A percentile compares a stretch with the other conserved stretches of the same genome.
phyloP scores from a whole-genome alignment of 2,329 filamentous ascomycete genomes.

The Epichloe gansuensis region DNA sequence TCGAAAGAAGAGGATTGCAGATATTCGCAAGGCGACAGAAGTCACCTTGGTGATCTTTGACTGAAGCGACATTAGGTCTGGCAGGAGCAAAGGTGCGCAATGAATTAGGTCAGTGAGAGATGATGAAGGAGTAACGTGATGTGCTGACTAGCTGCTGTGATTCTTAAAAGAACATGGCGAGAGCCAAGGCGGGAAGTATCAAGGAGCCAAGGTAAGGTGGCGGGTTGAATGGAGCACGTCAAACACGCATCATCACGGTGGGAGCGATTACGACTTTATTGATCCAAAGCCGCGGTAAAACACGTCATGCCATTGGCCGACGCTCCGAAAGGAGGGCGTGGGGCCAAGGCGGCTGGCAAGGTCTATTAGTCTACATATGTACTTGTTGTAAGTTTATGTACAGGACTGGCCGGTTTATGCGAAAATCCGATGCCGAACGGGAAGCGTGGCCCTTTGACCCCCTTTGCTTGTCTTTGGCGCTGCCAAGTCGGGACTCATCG shows the following conservation, averaged over 20 bases:
- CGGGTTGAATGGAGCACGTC: neutral
- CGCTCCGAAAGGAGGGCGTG: neutral
- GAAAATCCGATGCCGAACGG: slow-evolving; percentile 13
- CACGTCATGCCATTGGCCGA: slow-evolving; percentile 5
- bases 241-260: neutral
- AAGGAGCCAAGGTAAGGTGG: neutral
- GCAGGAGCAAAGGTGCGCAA: neutral
- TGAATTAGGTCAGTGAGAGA: neutral
- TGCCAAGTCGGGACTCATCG: neutral
- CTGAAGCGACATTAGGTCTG: slow-evolving; percentile 13
- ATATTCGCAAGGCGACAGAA: slow-evolving; percentile 25
- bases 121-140: neutral
- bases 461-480: neutral
- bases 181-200: neutral
- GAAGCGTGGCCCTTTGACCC: slow-evolving; percentile 9
- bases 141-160: neutral
- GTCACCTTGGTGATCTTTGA: slow-evolving; percentile 20
- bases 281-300: neutral
- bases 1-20: slow-evolving; percentile 23
- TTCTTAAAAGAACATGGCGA: neutral
- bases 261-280: too few relatives aligned
- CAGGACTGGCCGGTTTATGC: slow-evolving; percentile 2
- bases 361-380: too few relatives aligned
- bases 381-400: too few relatives aligned
- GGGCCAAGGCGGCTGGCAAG: neutral